Evolutionary conservation across 805 yeast genomes (phyloP).

Genomic region (Kurtzmaniella fragi): DNA sequence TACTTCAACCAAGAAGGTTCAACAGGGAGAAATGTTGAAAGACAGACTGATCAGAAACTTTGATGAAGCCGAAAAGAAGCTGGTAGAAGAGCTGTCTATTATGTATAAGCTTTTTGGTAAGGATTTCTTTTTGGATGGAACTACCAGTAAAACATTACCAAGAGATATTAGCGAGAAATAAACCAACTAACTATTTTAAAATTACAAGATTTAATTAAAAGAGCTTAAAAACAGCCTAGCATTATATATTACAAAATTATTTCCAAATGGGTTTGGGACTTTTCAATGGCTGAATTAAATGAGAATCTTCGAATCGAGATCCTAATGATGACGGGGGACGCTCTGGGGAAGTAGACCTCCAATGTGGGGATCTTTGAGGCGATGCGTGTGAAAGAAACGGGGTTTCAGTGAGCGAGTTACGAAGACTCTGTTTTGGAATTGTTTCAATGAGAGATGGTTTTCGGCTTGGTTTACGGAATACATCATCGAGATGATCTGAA

Average conservation of each 20-base stretch:
- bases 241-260: too few relatives aligned
- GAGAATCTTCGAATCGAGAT: conserved; percentile 27
- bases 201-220: too few relatives aligned
- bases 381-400: conserved; percentile 1
- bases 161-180: neutral
- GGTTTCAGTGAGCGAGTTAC: neutral
- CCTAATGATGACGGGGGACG: conserved; percentile 32
- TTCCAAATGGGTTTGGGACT: conserved; percentile 2
- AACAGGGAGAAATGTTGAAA: conserved; percentile 34
- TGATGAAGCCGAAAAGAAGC: conserved; percentile 38
- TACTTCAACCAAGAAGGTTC: conserved; percentile 33
- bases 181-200: too few relatives aligned
- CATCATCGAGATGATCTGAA: conserved; percentile 1
- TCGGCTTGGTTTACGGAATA: conserved; percentile 5
- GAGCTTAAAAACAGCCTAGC: neutral
- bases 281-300: conserved; percentile 21
- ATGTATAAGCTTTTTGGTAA: conserved; percentile 36
- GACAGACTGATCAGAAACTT: conserved; percentile 28
- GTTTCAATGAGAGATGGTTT: conserved; percentile 2
- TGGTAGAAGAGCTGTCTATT: conserved; percentile 29
- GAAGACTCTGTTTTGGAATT: neutral
- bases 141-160: conserved; percentile 33
- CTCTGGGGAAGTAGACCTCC: conserved; percentile 26
- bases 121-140: conserved; percentile 40
- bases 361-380: conserved; percentile 1